phyloP scores from a whole-genome alignment of 192 early-diverging fungal species.

The Backusella parvicylindrica region DNA sequence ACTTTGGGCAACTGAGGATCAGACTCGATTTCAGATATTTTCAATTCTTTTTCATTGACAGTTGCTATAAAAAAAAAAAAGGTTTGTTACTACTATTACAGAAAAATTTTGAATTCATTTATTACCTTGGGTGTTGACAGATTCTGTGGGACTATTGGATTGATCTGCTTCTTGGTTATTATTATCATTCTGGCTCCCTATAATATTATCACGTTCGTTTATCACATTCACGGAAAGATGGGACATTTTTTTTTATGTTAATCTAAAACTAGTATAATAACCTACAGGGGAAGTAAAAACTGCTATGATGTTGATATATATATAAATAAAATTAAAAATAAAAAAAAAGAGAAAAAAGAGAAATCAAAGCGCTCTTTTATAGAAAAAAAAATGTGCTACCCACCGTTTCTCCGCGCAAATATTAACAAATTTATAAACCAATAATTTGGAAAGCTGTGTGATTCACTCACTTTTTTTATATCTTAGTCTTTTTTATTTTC shows the following conservation, averaged over 20 bases:
- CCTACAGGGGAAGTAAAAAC: neutral
- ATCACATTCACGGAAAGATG: neutral
- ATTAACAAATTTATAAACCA: neutral
- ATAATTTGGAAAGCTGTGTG: neutral
- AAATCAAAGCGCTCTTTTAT: no score
- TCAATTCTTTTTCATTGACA: neutral
- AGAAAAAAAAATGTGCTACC: neutral
- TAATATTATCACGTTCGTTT: constrained; percentile 5
- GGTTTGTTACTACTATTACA: no score
- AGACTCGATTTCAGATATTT: neutral
- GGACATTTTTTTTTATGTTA: neutral
- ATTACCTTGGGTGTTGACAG: neutral
- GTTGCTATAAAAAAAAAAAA: neutral
- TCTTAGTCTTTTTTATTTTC: no score
- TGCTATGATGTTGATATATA: neutral
- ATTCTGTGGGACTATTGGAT: neutral
- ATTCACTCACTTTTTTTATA: neutral
- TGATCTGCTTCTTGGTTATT: neutral
- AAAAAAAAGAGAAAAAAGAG: neutral
- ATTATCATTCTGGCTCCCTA: neutral
- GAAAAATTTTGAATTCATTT: no score
- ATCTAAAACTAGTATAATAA: neutral
- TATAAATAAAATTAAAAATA: no score
- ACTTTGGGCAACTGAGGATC: neutral
- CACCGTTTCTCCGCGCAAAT: neutral